Conservation (phyloP, 192 early-diverging fungal species). For the Backusella parvicylindrica region DNA sequence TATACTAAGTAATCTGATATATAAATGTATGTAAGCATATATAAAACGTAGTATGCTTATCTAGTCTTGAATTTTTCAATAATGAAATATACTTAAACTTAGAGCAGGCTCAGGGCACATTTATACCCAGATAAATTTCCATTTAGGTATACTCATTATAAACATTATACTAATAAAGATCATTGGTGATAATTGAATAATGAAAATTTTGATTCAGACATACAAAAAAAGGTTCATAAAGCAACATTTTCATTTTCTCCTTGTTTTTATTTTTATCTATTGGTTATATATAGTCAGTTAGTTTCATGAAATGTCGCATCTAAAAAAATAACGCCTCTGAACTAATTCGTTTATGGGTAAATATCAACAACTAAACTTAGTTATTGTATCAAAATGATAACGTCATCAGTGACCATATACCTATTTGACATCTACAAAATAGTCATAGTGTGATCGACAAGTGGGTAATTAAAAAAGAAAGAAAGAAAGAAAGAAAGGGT, state of each 20-base stretch:
- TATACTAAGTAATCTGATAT: background rate
- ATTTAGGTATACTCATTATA: background rate
- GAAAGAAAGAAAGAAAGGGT: too few species aligned
- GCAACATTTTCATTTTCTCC: background rate
- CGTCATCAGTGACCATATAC: background rate
- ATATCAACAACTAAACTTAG: background rate
- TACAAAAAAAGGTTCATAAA: background rate
- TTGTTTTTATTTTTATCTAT: too few species aligned
- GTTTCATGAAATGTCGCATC: background rate
- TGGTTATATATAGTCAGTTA: background rate
- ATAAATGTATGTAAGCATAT: background rate
- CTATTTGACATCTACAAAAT: background rate
- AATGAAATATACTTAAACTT: background rate
- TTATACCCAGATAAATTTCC: background rate
- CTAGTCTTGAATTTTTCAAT: background rate
- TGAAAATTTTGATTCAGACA: background rate
- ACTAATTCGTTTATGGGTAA: background rate
- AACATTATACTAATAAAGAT: background rate
- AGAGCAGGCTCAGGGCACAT: background rate
- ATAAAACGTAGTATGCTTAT: too few species aligned
- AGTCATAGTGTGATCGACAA: background rate
- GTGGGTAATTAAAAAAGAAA: background rate
- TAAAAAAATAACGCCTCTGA: background rate
- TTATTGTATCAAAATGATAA: background rate
- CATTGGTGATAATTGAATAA: background rate